These are phyloP conservation scores for Fraxinus sp. DNA, from an alignment of 305 asterid genomes.

Conservation along the genomic window DNA sequence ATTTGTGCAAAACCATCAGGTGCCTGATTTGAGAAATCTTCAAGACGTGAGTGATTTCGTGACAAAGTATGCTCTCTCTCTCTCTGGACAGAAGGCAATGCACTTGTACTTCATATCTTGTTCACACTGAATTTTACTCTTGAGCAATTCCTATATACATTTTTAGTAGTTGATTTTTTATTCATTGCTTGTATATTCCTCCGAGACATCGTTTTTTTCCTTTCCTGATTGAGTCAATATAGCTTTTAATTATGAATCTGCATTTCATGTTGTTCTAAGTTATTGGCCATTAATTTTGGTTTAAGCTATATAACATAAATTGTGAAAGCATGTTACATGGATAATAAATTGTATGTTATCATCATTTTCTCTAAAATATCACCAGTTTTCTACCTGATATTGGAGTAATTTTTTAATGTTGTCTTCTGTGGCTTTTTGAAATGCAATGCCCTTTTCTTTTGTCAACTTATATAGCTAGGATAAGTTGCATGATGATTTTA, in stretches of 20 bases:
- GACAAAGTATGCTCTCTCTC: slow-evolving; percentile 53
- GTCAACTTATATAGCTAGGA: background rate
- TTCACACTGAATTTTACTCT: background rate
- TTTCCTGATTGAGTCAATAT: background rate
- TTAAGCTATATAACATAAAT: background rate
- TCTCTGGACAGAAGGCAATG: background rate
- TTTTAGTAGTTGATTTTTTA: background rate
- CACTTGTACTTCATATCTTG: background rate
- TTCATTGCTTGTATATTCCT: background rate
- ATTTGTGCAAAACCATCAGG: slow-evolving; percentile 87
- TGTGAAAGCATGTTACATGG: background rate
- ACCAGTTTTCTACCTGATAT: background rate
- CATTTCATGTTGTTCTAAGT: background rate
- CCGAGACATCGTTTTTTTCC: background rate
- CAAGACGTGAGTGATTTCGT: slow-evolving; percentile 87
- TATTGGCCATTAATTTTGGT: background rate
- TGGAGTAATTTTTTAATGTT: background rate
- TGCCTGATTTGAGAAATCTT: slow-evolving; percentile 77
- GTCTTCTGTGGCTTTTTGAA: background rate
- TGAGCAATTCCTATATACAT: background rate
- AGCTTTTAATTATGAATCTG: background rate
- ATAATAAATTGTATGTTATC: background rate
- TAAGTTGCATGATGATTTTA: background rate
- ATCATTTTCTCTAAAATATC: background rate
- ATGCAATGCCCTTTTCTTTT: background rate